Conservation (phyloP, 2,329 filamentous ascomycete species). For the Penicillium capsulatum region DNA sequence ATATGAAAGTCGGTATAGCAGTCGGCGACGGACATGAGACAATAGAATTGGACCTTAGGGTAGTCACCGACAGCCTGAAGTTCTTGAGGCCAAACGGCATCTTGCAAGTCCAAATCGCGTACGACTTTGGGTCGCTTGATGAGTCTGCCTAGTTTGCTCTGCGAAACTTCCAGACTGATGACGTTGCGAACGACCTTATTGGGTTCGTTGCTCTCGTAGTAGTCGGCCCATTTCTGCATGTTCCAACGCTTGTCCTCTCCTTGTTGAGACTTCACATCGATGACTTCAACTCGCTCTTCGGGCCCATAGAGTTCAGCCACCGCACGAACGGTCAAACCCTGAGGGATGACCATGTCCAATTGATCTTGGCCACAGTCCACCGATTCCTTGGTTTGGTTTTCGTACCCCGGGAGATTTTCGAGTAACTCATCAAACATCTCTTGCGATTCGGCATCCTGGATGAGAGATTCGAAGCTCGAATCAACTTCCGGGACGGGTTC, state of each 20-base stretch:
- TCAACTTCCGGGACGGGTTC: constrained; percentile 35
- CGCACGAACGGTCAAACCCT: constrained; percentile 58
- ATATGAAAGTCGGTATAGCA: constrained; percentile 70
- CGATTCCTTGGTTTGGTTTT: constrained; percentile 38
- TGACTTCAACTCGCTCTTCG: constrained; percentile 61
- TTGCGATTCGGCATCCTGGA: constrained; percentile 34
- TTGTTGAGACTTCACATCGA: constrained; percentile 66
- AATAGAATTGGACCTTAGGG: constrained; percentile 64
- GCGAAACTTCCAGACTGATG: constrained; percentile 65
- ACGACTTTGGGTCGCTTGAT: constrained; percentile 62
- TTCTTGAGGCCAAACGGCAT: constrained; percentile 50
- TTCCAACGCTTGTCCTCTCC: constrained; percentile 62
- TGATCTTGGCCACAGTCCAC: constrained; percentile 61
- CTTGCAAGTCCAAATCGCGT: constrained; percentile 56
- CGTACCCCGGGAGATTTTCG: constrained; percentile 29
- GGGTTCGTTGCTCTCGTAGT: constrained; percentile 56
- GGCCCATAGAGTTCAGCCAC: constrained; percentile 62
- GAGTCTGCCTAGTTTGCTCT: constrained; percentile 58
- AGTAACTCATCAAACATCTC: constrained; percentile 41
- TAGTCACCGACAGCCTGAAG: constrained; percentile 53
- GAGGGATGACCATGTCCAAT: constrained; percentile 65
- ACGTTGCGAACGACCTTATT: constrained; percentile 63
- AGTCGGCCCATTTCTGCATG: constrained; percentile 63
- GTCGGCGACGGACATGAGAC: constrained; percentile 66
- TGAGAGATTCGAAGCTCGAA: constrained; percentile 27